These are phyloP conservation scores for Afroboletus lepidellus DNA, from an alignment of 1,284 basidiomycete genomes.

Conservation along the genomic window DNA sequence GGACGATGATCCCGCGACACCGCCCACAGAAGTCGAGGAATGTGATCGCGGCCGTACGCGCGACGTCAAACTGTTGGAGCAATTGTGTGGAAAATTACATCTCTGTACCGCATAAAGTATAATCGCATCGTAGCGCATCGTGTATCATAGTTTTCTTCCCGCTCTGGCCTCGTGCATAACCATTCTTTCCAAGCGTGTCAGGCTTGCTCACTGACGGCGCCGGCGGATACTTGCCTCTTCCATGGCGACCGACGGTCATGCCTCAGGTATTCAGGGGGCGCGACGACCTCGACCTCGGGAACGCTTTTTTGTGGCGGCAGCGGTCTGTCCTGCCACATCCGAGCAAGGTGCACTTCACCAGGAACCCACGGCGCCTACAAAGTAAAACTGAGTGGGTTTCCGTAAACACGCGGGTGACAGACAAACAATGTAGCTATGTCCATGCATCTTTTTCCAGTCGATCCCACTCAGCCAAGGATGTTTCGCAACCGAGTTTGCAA, in stretches of 20 bases:
- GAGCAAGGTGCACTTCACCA: slow-evolving; percentile 14
- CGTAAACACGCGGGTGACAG: not conserved
- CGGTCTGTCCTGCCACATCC: slow-evolving; percentile 26
- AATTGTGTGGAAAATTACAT: slow-evolving; percentile 19
- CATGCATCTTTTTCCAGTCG: slow-evolving; percentile 44
- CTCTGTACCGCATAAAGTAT: slow-evolving; percentile 12
- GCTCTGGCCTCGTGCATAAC: not conserved
- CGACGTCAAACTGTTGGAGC: slow-evolving; percentile 21
- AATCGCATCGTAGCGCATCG: not conserved
- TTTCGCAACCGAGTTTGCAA: slow-evolving; percentile 31
- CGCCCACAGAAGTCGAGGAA: slow-evolving; percentile 23
- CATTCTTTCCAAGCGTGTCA: not conserved
- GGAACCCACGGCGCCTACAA: slow-evolving; percentile 35
- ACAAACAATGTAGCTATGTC: slow-evolving; percentile 43
- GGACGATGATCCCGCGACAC: slow-evolving; percentile 20
- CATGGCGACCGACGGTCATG: slow-evolving; percentile 35
- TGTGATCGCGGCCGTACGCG: slow-evolving; percentile 26
- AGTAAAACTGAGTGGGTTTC: slow-evolving; percentile 4
- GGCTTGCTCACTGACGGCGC: not conserved
- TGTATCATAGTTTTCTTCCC: not conserved
- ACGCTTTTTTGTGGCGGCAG: slow-evolving; percentile 24
- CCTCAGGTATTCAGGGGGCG: slow-evolving; percentile 28
- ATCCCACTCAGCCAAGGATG: slow-evolving; percentile 43
- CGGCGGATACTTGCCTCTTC: slow-evolving; percentile 6
- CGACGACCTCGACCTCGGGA: slow-evolving; percentile 22